Evolutionary conservation across 164 flowering plant species (phyloP).

Genomic region (Macadamia integrifolia): DNA sequence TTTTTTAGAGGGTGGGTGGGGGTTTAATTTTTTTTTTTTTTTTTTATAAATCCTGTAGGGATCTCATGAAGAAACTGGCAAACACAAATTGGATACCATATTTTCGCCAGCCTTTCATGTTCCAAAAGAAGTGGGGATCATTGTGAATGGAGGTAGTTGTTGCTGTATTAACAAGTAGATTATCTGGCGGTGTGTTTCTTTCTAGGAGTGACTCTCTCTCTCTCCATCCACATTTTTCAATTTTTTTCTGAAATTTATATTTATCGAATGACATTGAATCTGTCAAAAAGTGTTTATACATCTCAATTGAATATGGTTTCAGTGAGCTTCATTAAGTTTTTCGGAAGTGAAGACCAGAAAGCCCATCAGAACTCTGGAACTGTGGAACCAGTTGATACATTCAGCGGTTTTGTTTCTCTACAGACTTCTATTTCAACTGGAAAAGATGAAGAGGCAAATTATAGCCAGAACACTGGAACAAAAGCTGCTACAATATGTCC

Average conservation of each 20-base stretch:
- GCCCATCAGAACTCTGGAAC: constrained; percentile 16
- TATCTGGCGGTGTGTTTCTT: too few species aligned
- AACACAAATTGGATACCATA: constrained; percentile 40
- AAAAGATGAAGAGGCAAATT: constrained; percentile 9
- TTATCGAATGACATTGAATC: background rate
- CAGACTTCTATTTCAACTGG: constrained; percentile 9
- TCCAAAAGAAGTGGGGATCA: constrained; percentile 39
- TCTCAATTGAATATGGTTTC: constrained; percentile 2
- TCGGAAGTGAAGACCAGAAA: constrained; percentile 26
- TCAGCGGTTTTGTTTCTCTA: constrained; percentile 13
- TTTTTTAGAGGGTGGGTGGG: too few species aligned
- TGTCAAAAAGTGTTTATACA: background rate
- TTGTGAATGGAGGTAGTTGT: constrained; percentile 35
- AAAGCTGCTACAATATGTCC: constrained; percentile 9
- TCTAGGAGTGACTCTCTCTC: too few species aligned
- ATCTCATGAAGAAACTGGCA: constrained; percentile 24
- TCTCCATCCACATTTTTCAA: background rate
- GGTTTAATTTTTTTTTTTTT: background rate
- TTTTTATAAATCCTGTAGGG: constrained; percentile 30
- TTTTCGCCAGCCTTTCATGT: constrained; percentile 83
- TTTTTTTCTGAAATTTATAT: background rate
- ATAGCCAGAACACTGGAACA: constrained; percentile 4
- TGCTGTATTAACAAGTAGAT: too few species aligned
- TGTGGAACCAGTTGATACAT: constrained; percentile 21
- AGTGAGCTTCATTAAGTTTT: constrained; percentile 38